A percentile compares a stretch with the other conserved stretches of the same genome.
Conservation (phyloP, 176 grass and related monocot genomes). For the Carex myosuroides region DNA sequence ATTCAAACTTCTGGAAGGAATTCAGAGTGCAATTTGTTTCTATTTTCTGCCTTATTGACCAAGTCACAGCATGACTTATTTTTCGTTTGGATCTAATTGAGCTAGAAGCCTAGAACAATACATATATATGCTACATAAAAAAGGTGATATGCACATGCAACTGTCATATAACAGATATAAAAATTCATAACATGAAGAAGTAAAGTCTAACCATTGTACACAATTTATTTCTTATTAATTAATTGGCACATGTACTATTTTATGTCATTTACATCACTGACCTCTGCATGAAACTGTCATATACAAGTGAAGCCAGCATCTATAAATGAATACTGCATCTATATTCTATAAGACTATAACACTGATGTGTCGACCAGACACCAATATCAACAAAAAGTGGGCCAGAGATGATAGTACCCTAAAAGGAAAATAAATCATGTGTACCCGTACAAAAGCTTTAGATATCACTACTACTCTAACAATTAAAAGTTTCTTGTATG, state of each 20-base stretch:
- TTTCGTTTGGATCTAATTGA: background rate
- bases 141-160: background rate
- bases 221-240: background rate
- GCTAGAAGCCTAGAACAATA: background rate
- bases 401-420: background rate
- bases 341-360: background rate
- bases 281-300: background rate
- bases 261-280: background rate
- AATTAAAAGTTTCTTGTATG: background rate
- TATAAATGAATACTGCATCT: background rate
- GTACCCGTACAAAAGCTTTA: conserved; percentile 13
- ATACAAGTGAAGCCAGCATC: conserved; percentile 6
- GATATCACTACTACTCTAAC: background rate
- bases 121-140: background rate
- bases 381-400: background rate
- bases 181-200: background rate
- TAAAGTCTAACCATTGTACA: background rate
- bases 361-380: background rate
- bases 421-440: background rate
- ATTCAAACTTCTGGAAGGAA: background rate
- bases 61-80: background rate
- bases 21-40: background rate
- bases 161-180: background rate
- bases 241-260: background rate
- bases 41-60: background rate